Base-by-base conservation (phyloP, 306 rosid genomes). In the Vachellia collinsii region DNA sequence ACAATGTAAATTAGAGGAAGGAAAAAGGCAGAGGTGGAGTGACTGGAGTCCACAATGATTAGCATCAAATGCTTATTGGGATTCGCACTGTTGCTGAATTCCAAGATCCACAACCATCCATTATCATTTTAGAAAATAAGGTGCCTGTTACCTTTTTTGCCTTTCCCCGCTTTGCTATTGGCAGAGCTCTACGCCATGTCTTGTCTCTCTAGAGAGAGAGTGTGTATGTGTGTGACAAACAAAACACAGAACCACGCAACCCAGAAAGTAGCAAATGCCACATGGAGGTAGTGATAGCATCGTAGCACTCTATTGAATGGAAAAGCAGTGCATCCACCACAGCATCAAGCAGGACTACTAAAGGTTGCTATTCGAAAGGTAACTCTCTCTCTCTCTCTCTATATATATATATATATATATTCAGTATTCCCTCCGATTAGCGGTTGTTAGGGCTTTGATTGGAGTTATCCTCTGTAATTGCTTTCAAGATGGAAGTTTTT, bases 11-110 rank as follows among this genome's bases (percentile, higher is more conserved):
- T 12, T 25, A 19, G 3, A 8, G 3, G 4, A 58, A 38, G 5
- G 0, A 66, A 19, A 39, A 39, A 66, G 0, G 50, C 47, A 5
- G 73, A 22, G 51, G 73, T 68, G 73, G 73, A 68, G 73, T 68
- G 37, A 41, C 73, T 95, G 99, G 98, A 91, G 91, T 90, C 97
- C 94, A 95, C 94, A 90, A 93, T 89, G 94, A 93, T 91, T 88
- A 91, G 99, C 94, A 95, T 91, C 98, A 90, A 92, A 93, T 95
- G 97, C 98, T 90, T 90, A 91, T 91, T 86, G 97, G 99, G 99
- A 91, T 85, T 91, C 98, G 93, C 98, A 95, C 94, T 88, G 89
- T 93, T 91, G 91, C 94, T 89, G 91, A 93, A 88, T 93, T 91
- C 92, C 96, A 88, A 91, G 96, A 89, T 90, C 91, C 87, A 66